A percentile compares a stretch with the other conserved stretches of the same genome.
These are phyloP conservation scores for Beauveria varroae DNA, from an alignment of 2,329 filamentous ascomycete genomes.

Conservation along the genomic window DNA sequence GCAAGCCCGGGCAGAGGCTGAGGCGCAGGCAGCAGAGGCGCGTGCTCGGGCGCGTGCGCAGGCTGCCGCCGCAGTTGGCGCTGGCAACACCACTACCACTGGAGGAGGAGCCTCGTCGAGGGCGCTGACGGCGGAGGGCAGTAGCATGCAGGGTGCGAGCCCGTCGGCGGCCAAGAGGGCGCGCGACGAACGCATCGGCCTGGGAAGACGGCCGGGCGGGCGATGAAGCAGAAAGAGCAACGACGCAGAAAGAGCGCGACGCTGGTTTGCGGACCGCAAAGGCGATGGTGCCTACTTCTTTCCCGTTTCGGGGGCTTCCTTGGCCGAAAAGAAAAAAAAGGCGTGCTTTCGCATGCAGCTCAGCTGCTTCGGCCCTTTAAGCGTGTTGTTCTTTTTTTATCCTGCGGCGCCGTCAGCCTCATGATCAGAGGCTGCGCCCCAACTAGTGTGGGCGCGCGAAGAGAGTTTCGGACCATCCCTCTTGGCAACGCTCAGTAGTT, in stretches of 20 bases:
- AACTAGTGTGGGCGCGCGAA: neutral
- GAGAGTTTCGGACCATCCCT: neutral
- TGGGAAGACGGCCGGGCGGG: conserved; percentile 14
- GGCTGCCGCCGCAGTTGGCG: neutral
- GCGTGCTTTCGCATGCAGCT: neutral
- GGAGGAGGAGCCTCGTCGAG: conserved; percentile 9
- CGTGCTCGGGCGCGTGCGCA: conserved; percentile 4
- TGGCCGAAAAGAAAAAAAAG: neutral
- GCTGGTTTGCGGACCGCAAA: too few relatives aligned
- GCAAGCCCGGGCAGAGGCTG: conserved; percentile 21
- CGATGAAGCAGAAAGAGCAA: conserved; percentile 15
- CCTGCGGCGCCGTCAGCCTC: neutral
- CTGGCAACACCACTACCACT: conserved; percentile 2
- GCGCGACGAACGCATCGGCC: conserved; percentile 34
- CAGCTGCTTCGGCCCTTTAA: neutral
- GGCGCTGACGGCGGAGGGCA: conserved; percentile 8
- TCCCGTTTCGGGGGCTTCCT: too few relatives aligned
- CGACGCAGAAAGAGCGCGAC: conserved; percentile 1
- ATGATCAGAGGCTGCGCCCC: neutral
- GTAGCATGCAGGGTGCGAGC: conserved; percentile 16
- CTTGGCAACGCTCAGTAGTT: neutral
- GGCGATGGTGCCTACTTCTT: neutral
- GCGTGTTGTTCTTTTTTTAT: neutral
- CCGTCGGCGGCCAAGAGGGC: conserved; percentile 19
- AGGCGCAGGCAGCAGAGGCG: conserved; percentile 7